These are phyloP conservation scores for Silene latifolia DNA, from an alignment of 148 eudicot species.

Conservation along the genomic window DNA sequence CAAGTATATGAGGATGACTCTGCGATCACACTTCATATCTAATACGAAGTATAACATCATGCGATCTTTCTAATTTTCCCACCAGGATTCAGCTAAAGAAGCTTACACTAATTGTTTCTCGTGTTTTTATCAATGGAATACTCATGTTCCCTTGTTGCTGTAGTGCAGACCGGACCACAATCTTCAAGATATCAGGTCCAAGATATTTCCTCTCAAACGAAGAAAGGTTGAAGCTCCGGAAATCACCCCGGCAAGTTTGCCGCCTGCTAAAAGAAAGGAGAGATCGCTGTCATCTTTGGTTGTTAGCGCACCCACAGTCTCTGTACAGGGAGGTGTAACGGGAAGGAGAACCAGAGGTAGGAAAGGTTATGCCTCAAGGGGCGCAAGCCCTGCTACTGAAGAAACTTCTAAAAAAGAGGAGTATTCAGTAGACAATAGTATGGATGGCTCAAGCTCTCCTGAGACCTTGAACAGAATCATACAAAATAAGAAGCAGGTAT, in stretches of 20 bases:
- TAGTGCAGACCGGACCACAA: conserved; percentile 84
- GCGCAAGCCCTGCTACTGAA: conserved; percentile 54
- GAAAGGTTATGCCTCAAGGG: conserved; percentile 49
- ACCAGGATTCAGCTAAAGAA: background rate
- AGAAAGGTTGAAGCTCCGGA: conserved; percentile 68
- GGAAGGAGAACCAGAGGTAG: conserved; percentile 82
- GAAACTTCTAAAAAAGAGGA: conserved; percentile 63
- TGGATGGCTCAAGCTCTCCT: conserved; percentile 70
- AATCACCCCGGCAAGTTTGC: conserved; percentile 41
- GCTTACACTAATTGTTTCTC: background rate
- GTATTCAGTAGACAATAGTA: conserved; percentile 51
- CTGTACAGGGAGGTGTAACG: conserved; percentile 61
- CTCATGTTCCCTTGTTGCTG: background rate
- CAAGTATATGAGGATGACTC: background rate
- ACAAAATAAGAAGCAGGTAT: conserved; percentile 72
- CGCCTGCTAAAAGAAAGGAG: conserved; percentile 86
- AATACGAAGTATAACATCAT: background rate
- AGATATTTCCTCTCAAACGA: conserved; percentile 73
- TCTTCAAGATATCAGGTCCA: conserved; percentile 84
- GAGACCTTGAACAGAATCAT: conserved; percentile 58
- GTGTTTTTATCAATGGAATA: background rate
- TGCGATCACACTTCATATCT: background rate
- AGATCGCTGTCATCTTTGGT: conserved; percentile 90
- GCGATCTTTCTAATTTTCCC: background rate
- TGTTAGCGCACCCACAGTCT: conserved; percentile 74